Evolutionary conservation across 768 basidiomycete genomes (phyloP), one percentile per base, ranked within the genome.

Genomic region (Scleroderma bovista): DNA sequence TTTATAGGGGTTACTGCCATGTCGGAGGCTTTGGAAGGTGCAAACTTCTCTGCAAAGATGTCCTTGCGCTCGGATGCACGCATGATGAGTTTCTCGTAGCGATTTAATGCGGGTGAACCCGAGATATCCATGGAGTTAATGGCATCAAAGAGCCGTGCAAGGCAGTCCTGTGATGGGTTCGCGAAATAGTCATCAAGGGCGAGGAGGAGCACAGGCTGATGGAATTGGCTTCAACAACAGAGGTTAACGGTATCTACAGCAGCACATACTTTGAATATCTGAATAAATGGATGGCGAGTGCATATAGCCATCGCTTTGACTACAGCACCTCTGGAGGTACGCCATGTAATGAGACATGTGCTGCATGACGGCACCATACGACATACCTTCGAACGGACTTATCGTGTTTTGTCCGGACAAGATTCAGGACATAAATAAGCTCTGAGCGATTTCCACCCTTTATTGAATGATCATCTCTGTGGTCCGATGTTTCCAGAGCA

Each of bases 281-380:
- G 92, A 51, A 97, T 93, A 65, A 88, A 96, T 0, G 94, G 92
- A 68, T 93, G 87, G 31, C 86, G 82, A 1, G 92, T 94, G 63
- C 89, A 93, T 53, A 97, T 88, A 20, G 94, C 94, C 70, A 97
- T 78, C 2, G 94, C 93, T 69, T 96, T 90, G 51, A 96, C 93
- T 52, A 88, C 81, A 0, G 94, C 94, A 47, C 94, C 94, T 72
- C 94, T 94, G 57, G 32, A 46, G 37, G 37, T 41, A 45, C 39
- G 17, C 19, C 34, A 40, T 44, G 40, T 34, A 44, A 48, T 48
- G 48, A 5, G n/a, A 3, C 32, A 6, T 12, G 24, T 12, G 13
- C 8, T 16, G 34, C 43, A 37, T 54, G 49, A 40, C 45, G 52
- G 23, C 31, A 47, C 46, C 47, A 47, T 8, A 7, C 29, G 15